Conservation (phyloP, 257 asterid genomes). For the Anisodus acutangulus region DNA sequence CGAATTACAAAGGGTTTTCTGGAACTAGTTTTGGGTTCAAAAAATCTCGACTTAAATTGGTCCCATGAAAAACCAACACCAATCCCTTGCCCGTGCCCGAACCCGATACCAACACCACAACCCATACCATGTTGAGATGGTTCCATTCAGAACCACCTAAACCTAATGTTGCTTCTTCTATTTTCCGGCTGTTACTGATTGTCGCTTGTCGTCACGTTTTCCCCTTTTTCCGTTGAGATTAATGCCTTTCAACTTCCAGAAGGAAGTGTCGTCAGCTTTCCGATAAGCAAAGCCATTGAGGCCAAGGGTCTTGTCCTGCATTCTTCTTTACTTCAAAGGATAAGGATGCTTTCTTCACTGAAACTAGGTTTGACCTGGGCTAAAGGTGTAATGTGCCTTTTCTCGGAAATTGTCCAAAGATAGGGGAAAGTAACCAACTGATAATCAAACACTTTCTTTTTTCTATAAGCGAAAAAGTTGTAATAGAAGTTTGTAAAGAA, state of each 20-base stretch:
- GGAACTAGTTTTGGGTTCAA: constrained; percentile 41
- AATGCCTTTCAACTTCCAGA: constrained; percentile 64
- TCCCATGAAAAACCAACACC: constrained; percentile 65
- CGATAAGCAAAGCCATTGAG: constrained; percentile 38
- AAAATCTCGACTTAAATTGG: constrained; percentile 47
- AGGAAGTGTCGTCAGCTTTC: constrained; percentile 42
- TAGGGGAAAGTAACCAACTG: neutral
- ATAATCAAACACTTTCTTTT: neutral
- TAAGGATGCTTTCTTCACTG: neutral
- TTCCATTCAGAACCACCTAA: constrained; percentile 65
- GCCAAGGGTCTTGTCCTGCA: constrained; percentile 42
- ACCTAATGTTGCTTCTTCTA: constrained; percentile 55
- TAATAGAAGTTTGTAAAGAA: no score
- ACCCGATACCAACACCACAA: constrained; percentile 79
- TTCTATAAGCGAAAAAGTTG: neutral
- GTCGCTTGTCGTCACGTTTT: constrained; percentile 32
- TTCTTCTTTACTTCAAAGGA: constrained; percentile 17
- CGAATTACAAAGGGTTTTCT: constrained; percentile 48
- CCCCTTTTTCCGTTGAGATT: constrained; percentile 37
- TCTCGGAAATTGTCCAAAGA: neutral
- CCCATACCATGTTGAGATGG: constrained; percentile 62
- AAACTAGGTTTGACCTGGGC: neutral
- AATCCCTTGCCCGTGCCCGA: constrained; percentile 77
- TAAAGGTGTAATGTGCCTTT: neutral
- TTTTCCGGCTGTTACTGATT: constrained; percentile 44